phyloP scores from a whole-genome alignment of 2,329 filamentous ascomycete species.

The Fusarium longipes region DNA sequence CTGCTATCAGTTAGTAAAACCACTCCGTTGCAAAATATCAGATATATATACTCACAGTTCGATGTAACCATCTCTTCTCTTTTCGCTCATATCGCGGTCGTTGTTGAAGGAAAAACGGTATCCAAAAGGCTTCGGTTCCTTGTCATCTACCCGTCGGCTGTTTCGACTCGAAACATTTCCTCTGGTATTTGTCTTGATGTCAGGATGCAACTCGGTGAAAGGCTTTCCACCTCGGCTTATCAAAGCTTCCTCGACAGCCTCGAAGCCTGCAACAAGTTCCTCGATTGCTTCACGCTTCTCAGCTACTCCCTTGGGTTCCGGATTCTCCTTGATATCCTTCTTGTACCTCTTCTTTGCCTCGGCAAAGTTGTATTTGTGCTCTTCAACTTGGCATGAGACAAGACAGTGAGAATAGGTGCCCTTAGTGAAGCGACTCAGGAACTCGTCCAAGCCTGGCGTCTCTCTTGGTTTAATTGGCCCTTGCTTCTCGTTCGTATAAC shows the following conservation, averaged over 20 bases:
- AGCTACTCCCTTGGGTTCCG: constrained; percentile 38
- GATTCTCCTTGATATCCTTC: constrained; percentile 33
- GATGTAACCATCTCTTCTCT: constrained; percentile 68
- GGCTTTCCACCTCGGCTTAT: constrained; percentile 71
- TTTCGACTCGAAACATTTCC: not conserved
- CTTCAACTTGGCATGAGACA: constrained; percentile 54
- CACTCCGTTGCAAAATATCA: not conserved
- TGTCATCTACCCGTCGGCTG: constrained; percentile 17
- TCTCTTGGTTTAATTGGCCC: constrained; percentile 41
- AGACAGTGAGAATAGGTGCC: constrained; percentile 72
- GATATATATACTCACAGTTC: constrained; percentile 62
- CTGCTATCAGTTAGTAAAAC: constrained; percentile 49
- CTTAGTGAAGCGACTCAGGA: constrained; percentile 61
- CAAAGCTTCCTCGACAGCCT: constrained; percentile 55
- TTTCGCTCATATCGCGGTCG: constrained; percentile 66
- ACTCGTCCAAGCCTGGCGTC: constrained; percentile 60
- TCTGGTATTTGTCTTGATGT: constrained; percentile 50
- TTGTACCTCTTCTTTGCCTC: constrained; percentile 48
- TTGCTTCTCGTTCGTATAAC: constrained; percentile 52
- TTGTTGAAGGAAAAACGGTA: constrained; percentile 63
- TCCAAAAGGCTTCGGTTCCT: constrained; percentile 55
- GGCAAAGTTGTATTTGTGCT: constrained; percentile 49
- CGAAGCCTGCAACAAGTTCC: constrained; percentile 29
- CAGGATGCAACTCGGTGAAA: constrained; percentile 72
- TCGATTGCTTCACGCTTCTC: constrained; percentile 68